phyloP scores from a whole-genome alignment of 2,329 filamentous ascomycete genomes.

The Coniochaeta hoffmannii region DNA sequence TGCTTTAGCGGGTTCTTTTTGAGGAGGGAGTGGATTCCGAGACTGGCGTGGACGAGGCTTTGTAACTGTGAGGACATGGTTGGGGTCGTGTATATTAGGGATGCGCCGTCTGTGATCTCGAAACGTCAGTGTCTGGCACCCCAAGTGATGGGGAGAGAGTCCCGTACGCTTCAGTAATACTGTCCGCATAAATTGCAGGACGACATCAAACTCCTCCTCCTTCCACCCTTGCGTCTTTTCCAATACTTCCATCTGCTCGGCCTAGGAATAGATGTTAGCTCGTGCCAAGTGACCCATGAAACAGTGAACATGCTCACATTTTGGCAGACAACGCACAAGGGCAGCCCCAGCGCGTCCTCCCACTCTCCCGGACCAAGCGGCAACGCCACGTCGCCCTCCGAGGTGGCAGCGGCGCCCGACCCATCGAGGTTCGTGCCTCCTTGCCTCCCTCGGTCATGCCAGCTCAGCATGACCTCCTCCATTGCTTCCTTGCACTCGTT shows the following conservation, averaged over 20 bases:
- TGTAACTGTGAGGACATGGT: slow-evolving; percentile 71
- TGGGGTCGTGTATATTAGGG: slow-evolving; percentile 77
- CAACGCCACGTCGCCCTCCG: slow-evolving; percentile 61
- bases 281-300: not conserved
- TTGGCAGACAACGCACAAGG: slow-evolving; percentile 91
- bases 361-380: slow-evolving; percentile 85
- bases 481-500: slow-evolving; percentile 73
- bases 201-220: slow-evolving; percentile 93
- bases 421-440: slow-evolving; percentile 57
- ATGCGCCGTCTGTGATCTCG: slow-evolving; percentile 60
- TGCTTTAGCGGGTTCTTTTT: slow-evolving; percentile 75
- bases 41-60: slow-evolving; percentile 72
- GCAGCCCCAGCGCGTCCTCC: slow-evolving; percentile 82
- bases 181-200: slow-evolving; percentile 87
- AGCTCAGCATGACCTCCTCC: slow-evolving; percentile 76
- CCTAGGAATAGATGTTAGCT: slow-evolving; percentile 35
- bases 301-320: slow-evolving; percentile 57
- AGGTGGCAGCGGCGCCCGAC: slow-evolving; percentile 47
- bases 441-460: slow-evolving; percentile 68
- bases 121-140: slow-evolving; percentile 12
- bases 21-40: slow-evolving; percentile 78
- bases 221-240: slow-evolving; percentile 91
- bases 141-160: slow-evolving; percentile 18
- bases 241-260: slow-evolving; percentile 82
- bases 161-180: slow-evolving; percentile 71